Evolutionary conservation across 1,139 yeast species (phyloP), one percentile per base, ranked within the genome.

Genomic region (Hyphopichia burtonii): DNA sequence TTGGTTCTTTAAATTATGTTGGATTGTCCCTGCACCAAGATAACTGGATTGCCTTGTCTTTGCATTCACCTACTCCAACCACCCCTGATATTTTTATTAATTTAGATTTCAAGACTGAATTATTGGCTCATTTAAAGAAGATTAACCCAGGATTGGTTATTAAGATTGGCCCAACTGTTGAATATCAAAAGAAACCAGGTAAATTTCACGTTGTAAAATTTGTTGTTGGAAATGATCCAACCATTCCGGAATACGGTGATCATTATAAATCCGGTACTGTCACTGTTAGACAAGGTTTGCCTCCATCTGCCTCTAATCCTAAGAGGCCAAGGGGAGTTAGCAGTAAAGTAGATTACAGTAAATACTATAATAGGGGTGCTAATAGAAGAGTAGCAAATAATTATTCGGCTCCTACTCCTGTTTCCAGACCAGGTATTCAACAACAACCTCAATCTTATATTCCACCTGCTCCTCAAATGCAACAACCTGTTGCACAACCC

Each of bases 141-240:
- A 54, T 84, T 39, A 82, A 83, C 51, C 76, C 79, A 5, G 75
- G 78, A 1, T 66, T 88, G 33, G 70, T 74, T 7, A 76, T 94
- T 37, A 78, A 76, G 40, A 77, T 94, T 50, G 94, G 85, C 2
- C 78, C 87, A 5, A 78, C 87, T 0, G 77, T 94, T 44, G 80
- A 79, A 46, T 94, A 93, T 63, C 88, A 84, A 64, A 94, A 93
- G 76, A 93, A 91, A 59, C 90, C 97, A 1, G 96, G 96, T 3
- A 86, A 85, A 59, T 68, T 76, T 46, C 93, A 89, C 46, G 63
- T 78, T 3, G 85, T 94, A 49, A 91, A 87, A 61, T 80, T 86
- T 53, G 79, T 74, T 37, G 60, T 73, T 37, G 84, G 83, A 41
- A 73, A 70, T 30, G 65, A 81, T 9, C 83, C 86, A 2, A 58